Conservation (phyloP, 495 filamentous ascomycete genomes). For the Paragyromitra xinjiangensis region DNA sequence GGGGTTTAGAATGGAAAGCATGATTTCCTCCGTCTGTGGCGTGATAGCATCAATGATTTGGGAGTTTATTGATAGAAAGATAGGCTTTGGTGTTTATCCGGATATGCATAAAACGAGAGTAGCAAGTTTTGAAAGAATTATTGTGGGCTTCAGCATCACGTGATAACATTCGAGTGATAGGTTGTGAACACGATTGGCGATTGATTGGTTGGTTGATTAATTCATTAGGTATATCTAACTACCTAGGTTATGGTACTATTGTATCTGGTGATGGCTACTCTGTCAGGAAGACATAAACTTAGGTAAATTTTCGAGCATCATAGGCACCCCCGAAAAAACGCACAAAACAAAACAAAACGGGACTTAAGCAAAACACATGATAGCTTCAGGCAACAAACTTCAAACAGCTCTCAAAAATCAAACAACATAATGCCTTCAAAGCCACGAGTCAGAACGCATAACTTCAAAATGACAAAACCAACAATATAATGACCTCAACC, state of each 20-base stretch:
- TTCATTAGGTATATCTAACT: too few species aligned
- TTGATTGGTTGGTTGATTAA: too few species aligned
- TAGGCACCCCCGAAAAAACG: too few species aligned
- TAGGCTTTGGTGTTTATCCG: neutral
- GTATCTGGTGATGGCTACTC: too few species aligned
- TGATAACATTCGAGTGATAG: slow-evolving; percentile 2
- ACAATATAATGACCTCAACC: too few species aligned
- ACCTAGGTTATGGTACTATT: too few species aligned
- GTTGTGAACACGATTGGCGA: neutral
- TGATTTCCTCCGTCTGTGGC: neutral
- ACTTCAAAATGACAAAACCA: too few species aligned
- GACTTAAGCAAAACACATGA: neutral
- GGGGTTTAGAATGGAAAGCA: slow-evolving; percentile 65
- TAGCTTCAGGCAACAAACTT: too few species aligned
- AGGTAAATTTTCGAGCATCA: neutral
- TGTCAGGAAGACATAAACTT: neutral
- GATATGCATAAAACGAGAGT: neutral
- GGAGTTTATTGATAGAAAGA: neutral
- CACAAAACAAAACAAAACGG: neutral
- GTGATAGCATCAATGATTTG: neutral
- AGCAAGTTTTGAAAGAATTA: neutral
- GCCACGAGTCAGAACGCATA: too few species aligned
- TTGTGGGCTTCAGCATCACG: neutral
- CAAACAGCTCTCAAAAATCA: too few species aligned
- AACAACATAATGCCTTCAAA: too few species aligned